Conservation (phyloP, 179 eudicot genomes). For the Drosera spatulata region DNA sequence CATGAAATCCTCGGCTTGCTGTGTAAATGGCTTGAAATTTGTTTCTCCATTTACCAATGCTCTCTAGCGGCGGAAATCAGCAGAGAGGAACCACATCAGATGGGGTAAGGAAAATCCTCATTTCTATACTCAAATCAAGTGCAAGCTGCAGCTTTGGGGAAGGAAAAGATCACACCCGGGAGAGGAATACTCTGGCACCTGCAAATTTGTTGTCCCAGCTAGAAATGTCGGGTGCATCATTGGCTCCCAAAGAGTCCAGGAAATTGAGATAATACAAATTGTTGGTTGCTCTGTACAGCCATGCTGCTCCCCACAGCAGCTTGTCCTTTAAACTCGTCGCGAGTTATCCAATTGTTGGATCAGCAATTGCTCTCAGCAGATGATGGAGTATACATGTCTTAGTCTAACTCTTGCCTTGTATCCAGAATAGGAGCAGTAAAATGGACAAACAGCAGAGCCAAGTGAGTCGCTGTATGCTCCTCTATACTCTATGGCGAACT, state of each 20-base stretch:
- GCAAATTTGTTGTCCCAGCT: conserved; percentile 96
- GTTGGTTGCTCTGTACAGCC: conserved; percentile 71
- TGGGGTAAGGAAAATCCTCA: no score
- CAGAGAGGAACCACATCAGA: no score
- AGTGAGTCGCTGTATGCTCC: conserved; percentile 75
- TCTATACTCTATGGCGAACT: conserved; percentile 58
- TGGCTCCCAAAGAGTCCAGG: conserved; percentile 51
- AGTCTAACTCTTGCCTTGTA: conserved; percentile 29
- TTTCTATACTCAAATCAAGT: no score
- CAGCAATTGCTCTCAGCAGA: no score
- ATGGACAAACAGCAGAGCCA: conserved; percentile 66
- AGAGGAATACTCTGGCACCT: conserved; percentile 76
- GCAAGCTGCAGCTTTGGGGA: background rate
- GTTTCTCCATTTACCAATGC: conserved; percentile 40
- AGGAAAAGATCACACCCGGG: conserved; percentile 36
- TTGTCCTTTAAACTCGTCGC: conserved; percentile 39
- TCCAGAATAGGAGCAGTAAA: conserved; percentile 87
- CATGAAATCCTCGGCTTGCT: conserved; percentile 70
- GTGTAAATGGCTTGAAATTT: conserved; percentile 40
- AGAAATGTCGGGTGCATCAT: conserved; percentile 55
- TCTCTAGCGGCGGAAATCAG: conserved; percentile 19
- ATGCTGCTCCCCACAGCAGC: conserved; percentile 93
- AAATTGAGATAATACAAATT: conserved; percentile 37
- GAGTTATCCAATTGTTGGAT: no score
- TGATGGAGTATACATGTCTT: no score